Base-by-base conservation (phyloP, 2,329 filamentous ascomycete genomes). In the Diaporthe sp. region DNA sequence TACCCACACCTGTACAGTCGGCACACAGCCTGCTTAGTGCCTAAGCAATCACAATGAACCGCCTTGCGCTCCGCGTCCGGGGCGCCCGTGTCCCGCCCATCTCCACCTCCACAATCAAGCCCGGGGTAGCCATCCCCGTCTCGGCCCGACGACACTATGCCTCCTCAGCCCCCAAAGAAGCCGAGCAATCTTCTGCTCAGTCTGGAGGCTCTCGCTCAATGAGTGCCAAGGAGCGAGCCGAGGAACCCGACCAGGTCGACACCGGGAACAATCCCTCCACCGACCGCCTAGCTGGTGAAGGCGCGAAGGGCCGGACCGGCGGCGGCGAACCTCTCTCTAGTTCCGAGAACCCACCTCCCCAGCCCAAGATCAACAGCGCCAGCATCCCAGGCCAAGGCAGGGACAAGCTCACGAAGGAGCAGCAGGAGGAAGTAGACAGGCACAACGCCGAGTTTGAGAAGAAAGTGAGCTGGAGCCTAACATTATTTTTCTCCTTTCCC, bases 361-460 rank as follows among this genome's bases (percentile, higher is more conserved):
- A 86, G 79, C 90, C 90, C 74, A 91, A 90, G 83, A 87, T 91
- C 77, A 81, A 83, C 74, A 90, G 89, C 79, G 84, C 86, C 75
- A 85, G 84, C 77, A 82, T 88, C 13, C 84, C 85, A 0, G 85
- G 84, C 4, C 79, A 81, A 53, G 78, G 78, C 22, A 39, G 77
- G 5, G 78, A 82, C 71, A 80, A 82, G 9, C 79, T 90, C 76
- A 88, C 83, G 31, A 82, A 87, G 75, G 88, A 89, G 80, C 88
- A 91, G 82, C 85, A 88, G 81, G 84, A 83, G 58, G 90, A 92
- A 82, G 90, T 92, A 22, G 86, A 91, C 71, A 80, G 86, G 82
- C 91, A 92, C 79, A 92, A 92, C 76, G 77, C 77, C 77, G 89
- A 92, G 0, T 92, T 92, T 80, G 88, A 88, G 65, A 80, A 86